A percentile compares a stretch with the other conserved stretches of the same genome.
Evolutionary conservation across 371 early-diverging fungal genomes (phyloP).

Genomic region (Mucor mucedo): DNA sequence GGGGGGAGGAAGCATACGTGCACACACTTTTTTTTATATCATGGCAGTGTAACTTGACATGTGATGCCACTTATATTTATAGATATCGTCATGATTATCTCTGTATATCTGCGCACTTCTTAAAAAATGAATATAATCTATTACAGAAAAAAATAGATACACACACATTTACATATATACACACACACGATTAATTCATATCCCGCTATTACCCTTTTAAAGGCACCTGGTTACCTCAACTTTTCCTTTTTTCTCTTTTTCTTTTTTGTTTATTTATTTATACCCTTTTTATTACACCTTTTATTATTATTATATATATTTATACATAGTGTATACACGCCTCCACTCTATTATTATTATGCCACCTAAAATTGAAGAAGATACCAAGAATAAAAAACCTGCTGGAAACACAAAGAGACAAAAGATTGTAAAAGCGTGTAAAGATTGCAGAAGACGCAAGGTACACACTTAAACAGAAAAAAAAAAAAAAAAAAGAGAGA

Average conservation of each 20-base stretch:
- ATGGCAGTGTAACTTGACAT: too few relatives aligned
- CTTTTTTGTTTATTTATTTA: constrained; percentile 12
- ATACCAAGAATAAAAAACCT: constrained; percentile 12
- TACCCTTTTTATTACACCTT: not conserved
- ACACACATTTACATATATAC: too few relatives aligned
- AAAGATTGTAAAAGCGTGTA: constrained; percentile 38
- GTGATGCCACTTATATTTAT: too few relatives aligned
- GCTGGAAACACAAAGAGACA: constrained; percentile 24
- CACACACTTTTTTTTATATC: not conserved
- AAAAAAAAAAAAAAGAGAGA: constrained; percentile 6
- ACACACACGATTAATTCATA: too few relatives aligned
- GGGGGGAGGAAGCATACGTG: too few relatives aligned
- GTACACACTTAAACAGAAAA: constrained; percentile 13
- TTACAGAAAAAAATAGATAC: too few relatives aligned
- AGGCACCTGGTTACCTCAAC: not conserved
- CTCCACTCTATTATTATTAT: not conserved
- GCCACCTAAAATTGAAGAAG: constrained; percentile 17
- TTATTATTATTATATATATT: not conserved
- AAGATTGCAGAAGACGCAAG: constrained; percentile 37
- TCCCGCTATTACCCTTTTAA: not conserved
- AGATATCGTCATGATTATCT: too few relatives aligned
- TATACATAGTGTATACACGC: not conserved
- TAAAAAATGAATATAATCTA: too few relatives aligned
- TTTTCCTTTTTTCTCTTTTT: not conserved
- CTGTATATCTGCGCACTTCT: too few relatives aligned